phyloP scores from a whole-genome alignment of 371 early-diverging fungal genomes.

The Saksenaea vasiformis region DNA sequence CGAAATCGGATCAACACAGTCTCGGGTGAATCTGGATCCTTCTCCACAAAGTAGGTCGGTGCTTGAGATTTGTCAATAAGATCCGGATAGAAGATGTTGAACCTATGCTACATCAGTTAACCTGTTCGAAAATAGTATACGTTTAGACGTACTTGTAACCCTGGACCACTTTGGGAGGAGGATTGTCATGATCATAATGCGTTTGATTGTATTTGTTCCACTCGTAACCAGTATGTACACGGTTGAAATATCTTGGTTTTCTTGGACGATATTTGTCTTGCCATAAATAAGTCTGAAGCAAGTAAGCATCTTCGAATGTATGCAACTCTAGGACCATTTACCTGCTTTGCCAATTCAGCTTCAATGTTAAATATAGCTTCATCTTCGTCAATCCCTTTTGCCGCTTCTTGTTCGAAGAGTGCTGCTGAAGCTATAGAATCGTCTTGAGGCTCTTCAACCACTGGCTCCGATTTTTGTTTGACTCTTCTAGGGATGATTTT shows the following conservation, averaged over 20 bases:
- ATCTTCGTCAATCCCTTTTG: slow-evolving; percentile 77
- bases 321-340: slow-evolving; percentile 4
- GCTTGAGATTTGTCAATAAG: slow-evolving; percentile 86
- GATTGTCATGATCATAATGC: slow-evolving; percentile 95
- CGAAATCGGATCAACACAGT: slow-evolving; percentile 87
- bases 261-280: slow-evolving; percentile 93
- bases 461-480: slow-evolving; percentile 24
- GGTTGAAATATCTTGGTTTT: slow-evolving; percentile 93
- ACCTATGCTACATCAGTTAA: slow-evolving; percentile 16
- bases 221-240: slow-evolving; percentile 94
- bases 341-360: slow-evolving; percentile 63
- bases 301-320: neutral
- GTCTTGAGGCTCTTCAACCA: slow-evolving; percentile 22
- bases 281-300: slow-evolving; percentile 69
- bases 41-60: slow-evolving; percentile 85
- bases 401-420: slow-evolving; percentile 71
- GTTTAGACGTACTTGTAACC: slow-evolving; percentile 77
- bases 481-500: slow-evolving; percentile 56
- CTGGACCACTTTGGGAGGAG: slow-evolving; percentile 96
- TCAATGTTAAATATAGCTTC: slow-evolving; percentile 84
- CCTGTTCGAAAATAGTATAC: neutral
- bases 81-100: slow-evolving; percentile 97
- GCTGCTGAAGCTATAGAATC: slow-evolving; percentile 44
- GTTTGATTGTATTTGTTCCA: slow-evolving; percentile 99
- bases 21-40: slow-evolving; percentile 73